phyloP scores from a whole-genome alignment of 805 yeast species.

The Candida morakotiae region DNA sequence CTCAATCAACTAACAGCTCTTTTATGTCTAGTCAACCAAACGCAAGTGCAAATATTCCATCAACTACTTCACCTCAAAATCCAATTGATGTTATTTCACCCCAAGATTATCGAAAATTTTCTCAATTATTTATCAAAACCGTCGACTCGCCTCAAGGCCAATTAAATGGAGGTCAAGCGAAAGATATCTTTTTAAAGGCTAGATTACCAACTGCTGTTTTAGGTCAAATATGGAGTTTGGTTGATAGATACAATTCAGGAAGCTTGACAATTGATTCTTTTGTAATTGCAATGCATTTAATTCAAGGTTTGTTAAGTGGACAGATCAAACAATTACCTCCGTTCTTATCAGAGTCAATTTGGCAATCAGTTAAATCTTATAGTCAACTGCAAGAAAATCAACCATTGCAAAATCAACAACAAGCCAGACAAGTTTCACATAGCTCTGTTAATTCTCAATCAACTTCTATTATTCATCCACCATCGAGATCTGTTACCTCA shows the following conservation, averaged over 20 bases:
- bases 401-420: slow-evolving; percentile 13
- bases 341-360: slow-evolving; percentile 35
- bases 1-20: slow-evolving; percentile 36
- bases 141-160: slow-evolving; percentile 48
- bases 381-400: slow-evolving; percentile 3
- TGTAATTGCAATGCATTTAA: slow-evolving; percentile 90
- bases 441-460: slow-evolving; percentile 31
- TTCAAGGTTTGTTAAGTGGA: slow-evolving; percentile 75
- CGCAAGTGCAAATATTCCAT: slow-evolving; percentile 23
- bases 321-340: slow-evolving; percentile 54
- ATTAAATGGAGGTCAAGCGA: slow-evolving; percentile 78
- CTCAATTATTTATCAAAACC: slow-evolving; percentile 71
- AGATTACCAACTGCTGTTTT: slow-evolving; percentile 71
- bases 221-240: slow-evolving; percentile 86
- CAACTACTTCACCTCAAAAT: slow-evolving; percentile 23
- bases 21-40: slow-evolving; percentile 41
- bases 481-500: slow-evolving; percentile 11
- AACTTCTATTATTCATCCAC: slow-evolving; percentile 29
- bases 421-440: slow-evolving; percentile 25
- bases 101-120: slow-evolving; percentile 58
- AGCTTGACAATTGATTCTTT: slow-evolving; percentile 70
- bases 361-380: slow-evolving; percentile 29
- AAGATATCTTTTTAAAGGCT: slow-evolving; percentile 85
- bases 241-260: slow-evolving; percentile 75
- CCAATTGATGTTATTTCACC: slow-evolving; percentile 49